These are phyloP conservation scores for Ramaria sp. DNA, from an alignment of 768 basidiomycete genomes.

Conservation along the genomic window DNA sequence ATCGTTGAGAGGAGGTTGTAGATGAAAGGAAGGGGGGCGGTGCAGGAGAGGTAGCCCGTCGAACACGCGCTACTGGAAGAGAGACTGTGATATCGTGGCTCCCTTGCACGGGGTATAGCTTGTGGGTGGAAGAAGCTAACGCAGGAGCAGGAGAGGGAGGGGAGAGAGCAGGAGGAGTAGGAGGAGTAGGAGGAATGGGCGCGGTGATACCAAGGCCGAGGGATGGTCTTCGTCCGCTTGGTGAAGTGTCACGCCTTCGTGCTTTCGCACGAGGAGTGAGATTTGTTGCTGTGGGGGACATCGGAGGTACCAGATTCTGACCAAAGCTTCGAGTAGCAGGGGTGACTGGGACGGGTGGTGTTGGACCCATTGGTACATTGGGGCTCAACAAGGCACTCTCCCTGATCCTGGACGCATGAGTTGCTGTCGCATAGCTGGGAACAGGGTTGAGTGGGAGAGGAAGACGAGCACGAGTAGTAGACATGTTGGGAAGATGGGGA, in stretches of 20 bases:
- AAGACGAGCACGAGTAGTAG: slow-evolving; percentile 30
- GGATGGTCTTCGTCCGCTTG: background rate
- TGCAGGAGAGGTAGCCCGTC: background rate
- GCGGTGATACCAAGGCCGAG: background rate
- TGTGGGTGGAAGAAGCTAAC: background rate
- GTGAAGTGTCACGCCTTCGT: background rate
- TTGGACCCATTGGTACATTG: background rate
- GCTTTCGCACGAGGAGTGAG: background rate
- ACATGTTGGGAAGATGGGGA: slow-evolving; percentile 37
- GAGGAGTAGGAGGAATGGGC: slow-evolving; percentile 7
- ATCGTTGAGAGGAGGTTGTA: background rate
- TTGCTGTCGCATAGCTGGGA: background rate
- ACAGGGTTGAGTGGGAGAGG: background rate
- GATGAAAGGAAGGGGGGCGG: background rate
- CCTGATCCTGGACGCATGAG: background rate
- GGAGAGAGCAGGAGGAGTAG: slow-evolving; percentile 5
- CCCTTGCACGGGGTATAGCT: background rate
- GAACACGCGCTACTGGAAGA: background rate
- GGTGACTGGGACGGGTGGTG: background rate
- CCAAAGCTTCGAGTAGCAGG: background rate
- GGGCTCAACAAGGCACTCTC: background rate
- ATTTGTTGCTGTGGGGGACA: background rate
- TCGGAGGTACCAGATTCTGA: background rate
- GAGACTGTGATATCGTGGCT: background rate
- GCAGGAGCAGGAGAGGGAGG: background rate